Conservation (phyloP, 306 rosid genomes). For the Parietaria judaica region DNA sequence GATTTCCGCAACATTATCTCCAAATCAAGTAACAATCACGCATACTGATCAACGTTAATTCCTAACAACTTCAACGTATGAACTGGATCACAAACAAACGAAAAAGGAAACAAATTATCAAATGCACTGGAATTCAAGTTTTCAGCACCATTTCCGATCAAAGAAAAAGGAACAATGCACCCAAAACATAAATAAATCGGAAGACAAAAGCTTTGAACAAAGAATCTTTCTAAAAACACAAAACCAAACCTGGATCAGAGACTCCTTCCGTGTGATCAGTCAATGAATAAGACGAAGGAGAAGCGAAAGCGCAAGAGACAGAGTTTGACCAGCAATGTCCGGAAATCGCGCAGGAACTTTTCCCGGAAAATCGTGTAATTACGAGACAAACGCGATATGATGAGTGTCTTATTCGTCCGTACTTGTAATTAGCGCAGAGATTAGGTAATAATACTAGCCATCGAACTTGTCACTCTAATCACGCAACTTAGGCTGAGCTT, state of each 20-base stretch:
- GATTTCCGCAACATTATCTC: conserved; percentile 32
- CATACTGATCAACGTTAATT: conserved; percentile 13
- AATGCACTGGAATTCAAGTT: not conserved
- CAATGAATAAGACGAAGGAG: not conserved
- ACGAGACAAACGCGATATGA: not conserved
- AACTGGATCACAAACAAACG: conserved; percentile 3
- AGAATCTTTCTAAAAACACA: not conserved
- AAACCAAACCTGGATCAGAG: conserved; percentile 9
- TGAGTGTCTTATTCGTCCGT: conserved; percentile 10
- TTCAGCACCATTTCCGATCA: not conserved
- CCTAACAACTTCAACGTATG: conserved; percentile 1
- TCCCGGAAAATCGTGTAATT: conserved; percentile 12
- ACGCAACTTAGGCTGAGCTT: not conserved
- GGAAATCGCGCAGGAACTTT: not conserved
- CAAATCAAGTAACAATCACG: conserved; percentile 12
- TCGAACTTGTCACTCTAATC: not conserved
- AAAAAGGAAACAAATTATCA: not conserved
- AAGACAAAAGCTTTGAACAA: not conserved
- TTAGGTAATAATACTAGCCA: not conserved
- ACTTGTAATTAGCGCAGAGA: not conserved
- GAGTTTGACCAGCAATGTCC: not conserved
- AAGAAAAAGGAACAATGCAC: not conserved
- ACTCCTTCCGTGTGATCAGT: not conserved
- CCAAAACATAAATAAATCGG: not conserved
- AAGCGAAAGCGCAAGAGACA: not conserved